Conservation (phyloP, 495 filamentous ascomycete genomes). For the Parathielavia appendiculata region DNA sequence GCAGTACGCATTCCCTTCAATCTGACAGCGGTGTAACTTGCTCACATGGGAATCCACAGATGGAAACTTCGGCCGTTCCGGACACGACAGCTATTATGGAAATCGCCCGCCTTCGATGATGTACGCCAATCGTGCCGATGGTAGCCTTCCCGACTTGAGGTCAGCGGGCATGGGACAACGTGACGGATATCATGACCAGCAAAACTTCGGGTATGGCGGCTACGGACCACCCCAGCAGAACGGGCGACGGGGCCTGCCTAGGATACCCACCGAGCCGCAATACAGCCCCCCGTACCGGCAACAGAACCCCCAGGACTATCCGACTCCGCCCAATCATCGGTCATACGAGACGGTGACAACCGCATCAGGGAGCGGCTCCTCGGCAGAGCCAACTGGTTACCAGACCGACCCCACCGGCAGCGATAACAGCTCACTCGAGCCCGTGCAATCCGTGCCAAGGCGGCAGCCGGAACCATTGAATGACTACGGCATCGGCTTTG, state of each 20-base stretch:
- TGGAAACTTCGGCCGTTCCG: constrained; percentile 38
- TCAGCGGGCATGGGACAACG: constrained; percentile 42
- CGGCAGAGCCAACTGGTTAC: constrained; percentile 67
- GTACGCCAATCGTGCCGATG: constrained; percentile 36
- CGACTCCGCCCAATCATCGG: constrained; percentile 62
- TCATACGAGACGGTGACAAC: constrained; percentile 79
- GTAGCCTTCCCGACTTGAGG: constrained; percentile 41
- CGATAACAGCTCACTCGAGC: constrained; percentile 83
- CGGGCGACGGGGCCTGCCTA: constrained; percentile 42
- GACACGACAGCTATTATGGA: constrained; percentile 51
- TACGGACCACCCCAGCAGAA: constrained; percentile 33
- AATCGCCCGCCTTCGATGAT: constrained; percentile 44
- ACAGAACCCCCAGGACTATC: constrained; percentile 52
- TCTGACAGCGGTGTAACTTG: not conserved
- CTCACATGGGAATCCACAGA: constrained; percentile 27
- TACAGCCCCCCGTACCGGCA: constrained; percentile 28
- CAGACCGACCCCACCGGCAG: constrained; percentile 81
- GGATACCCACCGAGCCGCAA: constrained; percentile 44
- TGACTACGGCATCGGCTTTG: constrained; percentile 46
- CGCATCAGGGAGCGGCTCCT: constrained; percentile 62
- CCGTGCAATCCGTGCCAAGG: constrained; percentile 56
- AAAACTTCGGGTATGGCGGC: constrained; percentile 24
- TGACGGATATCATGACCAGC: constrained; percentile 49
- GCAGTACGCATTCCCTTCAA: constrained; percentile 42
- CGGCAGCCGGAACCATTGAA: constrained; percentile 39